Conservation (phyloP, 441 rosid species). For the Heliophila coronopifolia region DNA sequence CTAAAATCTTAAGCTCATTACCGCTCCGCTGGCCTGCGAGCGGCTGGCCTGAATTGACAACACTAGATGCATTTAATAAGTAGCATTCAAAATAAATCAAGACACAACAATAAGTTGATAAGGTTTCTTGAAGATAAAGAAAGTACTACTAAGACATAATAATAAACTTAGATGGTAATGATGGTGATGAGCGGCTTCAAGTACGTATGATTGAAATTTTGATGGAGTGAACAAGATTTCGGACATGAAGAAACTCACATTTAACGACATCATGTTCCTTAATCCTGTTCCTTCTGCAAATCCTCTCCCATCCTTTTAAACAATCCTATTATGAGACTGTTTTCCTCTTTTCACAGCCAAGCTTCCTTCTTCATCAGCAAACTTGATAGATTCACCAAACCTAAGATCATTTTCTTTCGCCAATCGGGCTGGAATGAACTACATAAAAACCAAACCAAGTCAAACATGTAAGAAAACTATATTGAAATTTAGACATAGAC, state of each 20-base stretch:
- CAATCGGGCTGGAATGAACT: constrained; percentile 21
- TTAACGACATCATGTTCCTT: neutral
- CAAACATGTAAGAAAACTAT: neutral
- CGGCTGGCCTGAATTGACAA: no score
- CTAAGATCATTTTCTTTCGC: neutral
- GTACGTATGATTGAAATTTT: neutral
- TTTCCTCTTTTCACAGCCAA: constrained; percentile 2
- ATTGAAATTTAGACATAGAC: no score
- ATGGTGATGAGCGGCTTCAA: constrained; percentile 4
- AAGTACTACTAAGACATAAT: neutral
- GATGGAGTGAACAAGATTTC: constrained; percentile 3
- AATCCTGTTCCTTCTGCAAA: constrained; percentile 24
- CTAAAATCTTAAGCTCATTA: no score
- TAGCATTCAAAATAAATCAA: constrained; percentile 1
- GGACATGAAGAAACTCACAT: constrained; percentile 14
- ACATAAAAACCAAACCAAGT: neutral
- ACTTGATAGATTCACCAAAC: neutral
- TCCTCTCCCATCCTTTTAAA: constrained; percentile 23
- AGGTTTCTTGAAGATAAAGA: neutral
- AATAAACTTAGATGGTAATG: no score
- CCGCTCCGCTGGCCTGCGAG: no score
- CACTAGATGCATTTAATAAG: neutral
- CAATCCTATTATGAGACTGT: constrained; percentile 13
- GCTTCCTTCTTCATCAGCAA: constrained; percentile 18
- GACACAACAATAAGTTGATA: neutral